These are phyloP conservation scores for Monosporascus sp. DNA, from an alignment of 2,329 filamentous ascomycete species.

Conservation along the genomic window DNA sequence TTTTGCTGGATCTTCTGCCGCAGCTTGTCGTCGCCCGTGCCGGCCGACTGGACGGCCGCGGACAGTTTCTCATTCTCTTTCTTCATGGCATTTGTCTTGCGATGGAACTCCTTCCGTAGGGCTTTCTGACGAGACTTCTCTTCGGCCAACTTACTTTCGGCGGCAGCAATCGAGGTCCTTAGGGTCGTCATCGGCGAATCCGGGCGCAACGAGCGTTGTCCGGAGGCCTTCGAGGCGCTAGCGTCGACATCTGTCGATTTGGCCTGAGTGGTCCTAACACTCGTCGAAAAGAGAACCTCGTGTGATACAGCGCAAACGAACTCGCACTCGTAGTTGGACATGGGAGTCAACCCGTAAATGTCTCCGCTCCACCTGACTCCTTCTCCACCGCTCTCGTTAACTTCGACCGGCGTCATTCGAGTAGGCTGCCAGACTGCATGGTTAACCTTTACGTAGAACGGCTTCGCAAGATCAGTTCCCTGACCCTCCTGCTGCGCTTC, in stretches of 20 bases:
- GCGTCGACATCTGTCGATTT: conserved; percentile 35
- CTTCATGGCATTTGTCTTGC: conserved; percentile 59
- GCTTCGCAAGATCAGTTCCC: conserved; percentile 64
- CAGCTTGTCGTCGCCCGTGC: conserved; percentile 71
- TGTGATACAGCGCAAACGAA: conserved; percentile 66
- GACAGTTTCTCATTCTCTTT: conserved; percentile 70
- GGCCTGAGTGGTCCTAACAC: conserved; percentile 60
- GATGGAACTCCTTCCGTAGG: conserved; percentile 70
- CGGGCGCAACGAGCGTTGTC: conserved; percentile 61
- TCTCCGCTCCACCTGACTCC: conserved; percentile 64
- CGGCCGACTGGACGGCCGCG: conserved; percentile 61
- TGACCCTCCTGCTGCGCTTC: conserved; percentile 34
- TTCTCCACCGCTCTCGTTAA: conserved; percentile 27
- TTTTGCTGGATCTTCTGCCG: conserved; percentile 72
- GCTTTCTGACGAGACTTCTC: conserved; percentile 65
- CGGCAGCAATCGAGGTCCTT: conserved; percentile 68
- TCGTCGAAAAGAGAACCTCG: conserved; percentile 65
- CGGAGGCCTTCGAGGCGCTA: conserved; percentile 31
- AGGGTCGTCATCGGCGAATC: conserved; percentile 74
- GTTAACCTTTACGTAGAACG: conserved; percentile 75
- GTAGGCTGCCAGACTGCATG: conserved; percentile 76
- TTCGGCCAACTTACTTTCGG: conserved; percentile 66
- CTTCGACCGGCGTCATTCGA: conserved; percentile 54
- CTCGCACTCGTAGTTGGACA: conserved; percentile 74
- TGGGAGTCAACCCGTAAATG: conserved; percentile 63